These are phyloP conservation scores for Amanita molliuscula DNA, from an alignment of 768 basidiomycete species.

Conservation along the genomic window DNA sequence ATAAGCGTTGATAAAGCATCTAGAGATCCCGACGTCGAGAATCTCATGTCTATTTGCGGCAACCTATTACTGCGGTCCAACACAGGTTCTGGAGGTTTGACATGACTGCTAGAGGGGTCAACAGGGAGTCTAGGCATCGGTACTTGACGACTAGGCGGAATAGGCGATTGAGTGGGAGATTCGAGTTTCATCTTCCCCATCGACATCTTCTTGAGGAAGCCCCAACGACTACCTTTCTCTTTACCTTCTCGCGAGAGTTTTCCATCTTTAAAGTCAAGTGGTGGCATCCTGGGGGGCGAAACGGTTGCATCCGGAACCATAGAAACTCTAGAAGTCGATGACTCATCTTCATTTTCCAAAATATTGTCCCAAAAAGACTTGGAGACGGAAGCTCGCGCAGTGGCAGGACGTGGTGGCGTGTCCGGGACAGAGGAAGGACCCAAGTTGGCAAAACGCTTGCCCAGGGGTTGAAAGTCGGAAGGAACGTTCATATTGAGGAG, in stretches of 20 bases:
- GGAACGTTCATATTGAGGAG: slow-evolving; percentile 32
- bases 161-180: slow-evolving; percentile 32
- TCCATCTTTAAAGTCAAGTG: slow-evolving; percentile 11
- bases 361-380: slow-evolving; percentile 44
- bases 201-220: slow-evolving; percentile 97
- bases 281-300: slow-evolving; percentile 11
- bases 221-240: slow-evolving; percentile 77
- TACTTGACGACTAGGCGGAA: slow-evolving; percentile 21
- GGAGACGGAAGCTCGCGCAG: slow-evolving; percentile 29
- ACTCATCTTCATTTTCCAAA: slow-evolving; percentile 18
- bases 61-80: slow-evolving; percentile 28
- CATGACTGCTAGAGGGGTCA: slow-evolving; percentile 14
- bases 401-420: slow-evolving; percentile 25
- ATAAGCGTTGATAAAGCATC: slow-evolving; percentile 33
- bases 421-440: slow-evolving; percentile 39
- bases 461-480: slow-evolving; percentile 22
- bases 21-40: slow-evolving; percentile 60
- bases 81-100: slow-evolving; percentile 15
- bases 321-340: slow-evolving; percentile 11
- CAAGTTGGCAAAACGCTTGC: slow-evolving; percentile 61
- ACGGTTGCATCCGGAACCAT: slow-evolving; percentile 7
- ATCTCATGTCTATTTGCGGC: slow-evolving; percentile 60
- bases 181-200: slow-evolving; percentile 87
- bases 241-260: slow-evolving; percentile 29
- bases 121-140: slow-evolving; percentile 19